Base-by-base conservation (phyloP, 23 red algal species). In the Pyropia haitanensis region DNA sequence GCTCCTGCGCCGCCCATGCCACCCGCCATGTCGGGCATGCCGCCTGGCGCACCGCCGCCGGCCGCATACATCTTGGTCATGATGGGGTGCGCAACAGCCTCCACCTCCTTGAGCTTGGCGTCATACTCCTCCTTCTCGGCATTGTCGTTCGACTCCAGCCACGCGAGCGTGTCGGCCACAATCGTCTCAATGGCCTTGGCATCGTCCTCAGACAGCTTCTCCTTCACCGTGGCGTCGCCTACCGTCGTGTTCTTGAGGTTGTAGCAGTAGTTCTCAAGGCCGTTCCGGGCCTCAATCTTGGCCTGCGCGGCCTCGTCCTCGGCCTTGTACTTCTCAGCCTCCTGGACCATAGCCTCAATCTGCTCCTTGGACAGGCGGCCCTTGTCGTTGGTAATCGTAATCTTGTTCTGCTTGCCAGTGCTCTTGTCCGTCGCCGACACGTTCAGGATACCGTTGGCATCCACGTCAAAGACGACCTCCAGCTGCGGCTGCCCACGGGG, bases 361-460 rank as follows among this genome's bases (percentile, higher is more conserved):
- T 98, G 51, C 25, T 89, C 94, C 70, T 98, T 85, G 27, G 78
- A 80, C 39, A 98, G 79, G 5, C 94, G 86, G 27, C 94, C 94
- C 72, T 98, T 98, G 29, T 98, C 94, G 32, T 98, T 98, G 6
- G 80, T 98, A 48, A 98, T 98, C 2, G 94, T 89, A 25, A 98
- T 98, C 74, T 89, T 86, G 23, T 87, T 84, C 54, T 80, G 81
- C 81, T 98, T 98, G 68, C 88, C 88, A 27, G 94, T 88, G 50
- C 77, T 87, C 94, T 98, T 98, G 58, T 98, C 94, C 51, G 82
- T 86, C 10, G 94, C 94, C 25, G 76, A 61, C 51, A 98, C 94
- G 59, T 98, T 98, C 80, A 98, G 60, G 57, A 98, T 98, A 65
- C 94, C 94, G 67, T 98, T 98, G 0, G 94, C 94, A 63, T 98